phyloP scores from a whole-genome alignment of 352 stramenopile species.

The Globisporangium paddicum region DNA sequence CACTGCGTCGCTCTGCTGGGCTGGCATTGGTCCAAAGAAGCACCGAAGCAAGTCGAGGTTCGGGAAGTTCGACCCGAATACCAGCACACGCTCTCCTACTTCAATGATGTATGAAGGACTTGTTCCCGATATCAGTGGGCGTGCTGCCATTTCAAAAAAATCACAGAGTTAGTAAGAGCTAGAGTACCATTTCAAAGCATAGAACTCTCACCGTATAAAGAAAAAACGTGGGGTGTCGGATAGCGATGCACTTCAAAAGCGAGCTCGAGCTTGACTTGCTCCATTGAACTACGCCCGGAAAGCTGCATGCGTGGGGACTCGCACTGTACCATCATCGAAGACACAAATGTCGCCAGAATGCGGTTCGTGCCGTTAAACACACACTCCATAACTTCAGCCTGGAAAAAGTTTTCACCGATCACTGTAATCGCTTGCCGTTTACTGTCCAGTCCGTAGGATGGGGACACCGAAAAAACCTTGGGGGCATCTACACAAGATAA shows the following conservation, averaged over 20 bases:
- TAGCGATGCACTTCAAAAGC: slow-evolving; percentile 20
- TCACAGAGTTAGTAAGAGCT: not conserved
- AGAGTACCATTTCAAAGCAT: not conserved
- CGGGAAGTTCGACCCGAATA: slow-evolving; percentile 24
- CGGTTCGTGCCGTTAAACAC: slow-evolving; percentile 35
- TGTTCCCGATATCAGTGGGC: slow-evolving; percentile 18
- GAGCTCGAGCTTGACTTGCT: slow-evolving; percentile 19
- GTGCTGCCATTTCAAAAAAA: slow-evolving; percentile 13
- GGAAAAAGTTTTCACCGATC: slow-evolving; percentile 29
- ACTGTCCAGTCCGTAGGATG: slow-evolving; percentile 19
- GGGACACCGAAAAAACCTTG: slow-evolving; percentile 20
- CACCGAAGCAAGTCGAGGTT: slow-evolving; percentile 28
- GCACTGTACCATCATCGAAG: slow-evolving; percentile 22
- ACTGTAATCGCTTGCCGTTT: slow-evolving; percentile 24
- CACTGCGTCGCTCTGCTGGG: slow-evolving; percentile 6
- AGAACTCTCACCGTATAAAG: slow-evolving; percentile 8
- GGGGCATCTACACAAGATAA: slow-evolving; percentile 28
- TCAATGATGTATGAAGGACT: slow-evolving; percentile 25
- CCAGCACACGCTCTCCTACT: slow-evolving; percentile 18
- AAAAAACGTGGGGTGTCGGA: not conserved
- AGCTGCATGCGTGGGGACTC: slow-evolving; percentile 20
- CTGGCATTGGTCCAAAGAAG: slow-evolving; percentile 19
- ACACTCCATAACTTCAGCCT: slow-evolving; percentile 20
- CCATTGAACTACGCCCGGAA: not conserved
- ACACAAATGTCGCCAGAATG: slow-evolving; percentile 20